A percentile compares a stretch with the other conserved stretches of the same genome.
These are phyloP conservation scores for Diaporthe caulivora DNA, from an alignment of 2,329 filamentous ascomycete species.

Conservation along the genomic window DNA sequence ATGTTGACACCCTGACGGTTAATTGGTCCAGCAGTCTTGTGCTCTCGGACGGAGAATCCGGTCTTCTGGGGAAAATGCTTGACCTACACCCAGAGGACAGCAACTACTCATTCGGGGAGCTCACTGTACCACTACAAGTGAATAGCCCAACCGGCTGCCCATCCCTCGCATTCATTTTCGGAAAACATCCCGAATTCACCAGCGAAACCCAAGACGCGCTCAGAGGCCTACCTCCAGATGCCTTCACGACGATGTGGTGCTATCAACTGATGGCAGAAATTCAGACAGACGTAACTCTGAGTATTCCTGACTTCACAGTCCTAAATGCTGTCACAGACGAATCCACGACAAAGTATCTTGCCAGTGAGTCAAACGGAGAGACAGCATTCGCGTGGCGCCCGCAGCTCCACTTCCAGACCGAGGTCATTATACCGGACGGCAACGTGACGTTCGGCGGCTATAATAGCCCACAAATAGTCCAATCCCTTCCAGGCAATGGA, in stretches of 20 bases:
- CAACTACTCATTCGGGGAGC: neutral
- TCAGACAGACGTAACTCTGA: neutral
- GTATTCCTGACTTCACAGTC: neutral
- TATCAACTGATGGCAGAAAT: constrained; percentile 7
- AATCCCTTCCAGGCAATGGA: neutral
- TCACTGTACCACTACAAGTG: neutral
- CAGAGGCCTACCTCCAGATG: too few species aligned
- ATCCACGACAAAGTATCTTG: neutral
- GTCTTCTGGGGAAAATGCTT: neutral
- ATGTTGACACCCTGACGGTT: neutral
- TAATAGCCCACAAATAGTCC: neutral
- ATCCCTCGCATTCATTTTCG: neutral
- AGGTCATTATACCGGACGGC: neutral
- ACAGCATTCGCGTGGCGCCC: neutral
- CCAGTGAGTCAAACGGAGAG: neutral
- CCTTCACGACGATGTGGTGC: constrained; percentile 10
- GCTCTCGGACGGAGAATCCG: too few species aligned
- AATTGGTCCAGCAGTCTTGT: neutral
- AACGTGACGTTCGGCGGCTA: neutral
- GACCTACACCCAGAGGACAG: neutral
- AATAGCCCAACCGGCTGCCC: neutral
- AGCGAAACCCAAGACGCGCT: too few species aligned
- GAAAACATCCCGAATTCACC: neutral
- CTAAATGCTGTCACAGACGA: neutral
- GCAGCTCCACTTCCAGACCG: neutral